Base-by-base conservation (phyloP, 495 filamentous ascomycete genomes). In the Aspergillus avenaceus region DNA sequence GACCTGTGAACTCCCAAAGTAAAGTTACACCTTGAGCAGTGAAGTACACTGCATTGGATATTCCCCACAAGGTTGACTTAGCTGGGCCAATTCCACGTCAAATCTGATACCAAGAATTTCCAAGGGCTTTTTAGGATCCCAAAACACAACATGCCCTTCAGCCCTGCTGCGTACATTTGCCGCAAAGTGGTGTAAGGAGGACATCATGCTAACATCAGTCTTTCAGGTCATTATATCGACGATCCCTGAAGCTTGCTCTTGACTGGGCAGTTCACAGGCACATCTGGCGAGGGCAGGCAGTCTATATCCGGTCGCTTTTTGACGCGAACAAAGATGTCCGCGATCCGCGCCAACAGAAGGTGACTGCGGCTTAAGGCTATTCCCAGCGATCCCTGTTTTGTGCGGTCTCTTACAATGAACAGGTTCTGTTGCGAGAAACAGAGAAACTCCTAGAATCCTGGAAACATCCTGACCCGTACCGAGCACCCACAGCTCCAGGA, bases 401-500 rank as follows among this genome's bases (percentile, higher is more conserved):
- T n/a, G n/a, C n/a, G n/a, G n/a, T n/a, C n/a, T 38, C 34, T 38
- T n/a, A 38, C 34, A 38, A 38, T 24, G 23, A 13, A 16, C 45
- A 97, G 92, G 81, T 78, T 21, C 62, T 99, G 41, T 72, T 97
- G 38, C 80, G 84, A 53, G 89, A 96, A 67, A 88, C 95, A 25
- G 93, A 97, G 68, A 84, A 85, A 48, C 61, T 96, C 46, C 69
- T 99, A 52, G 83, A 96, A 59, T 87, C 82, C 59, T 99, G 91
- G 91, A 97, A 97, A 68, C 95, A 99, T 63, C 93, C 93, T 3
- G 93, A 99, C 64, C 90, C 92, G 24, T 97, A 96, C 63, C 69
- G 77, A 48, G 80, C 84, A 41, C 93, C 93, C 7, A 92, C 90
- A 14, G 92, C 93, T 11, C 93, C 93, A 14, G 93, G 93, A 80